Percentiles rank a stretch among this genome's conserved stretches.
phyloP scores from a whole-genome alignment of 192 early-diverging fungal genomes.

The Rhizophagus clarus region DNA sequence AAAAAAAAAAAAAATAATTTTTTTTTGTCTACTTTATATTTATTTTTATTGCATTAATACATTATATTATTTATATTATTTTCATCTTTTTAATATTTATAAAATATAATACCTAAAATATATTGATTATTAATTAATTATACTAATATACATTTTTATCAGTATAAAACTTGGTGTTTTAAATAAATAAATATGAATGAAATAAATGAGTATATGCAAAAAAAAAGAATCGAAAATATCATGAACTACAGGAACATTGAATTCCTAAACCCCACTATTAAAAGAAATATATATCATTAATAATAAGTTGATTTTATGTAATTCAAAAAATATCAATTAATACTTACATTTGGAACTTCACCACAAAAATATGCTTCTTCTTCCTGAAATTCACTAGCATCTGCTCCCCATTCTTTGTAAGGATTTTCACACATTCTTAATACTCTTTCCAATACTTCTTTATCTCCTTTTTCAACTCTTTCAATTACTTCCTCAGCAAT shows the following conservation, averaged over 20 bases:
- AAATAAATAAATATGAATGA: too few species aligned
- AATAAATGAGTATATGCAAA: not conserved
- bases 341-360: not conserved
- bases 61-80: too few species aligned
- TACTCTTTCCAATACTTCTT: conserved; percentile 39
- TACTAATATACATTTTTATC: too few species aligned
- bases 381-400: not conserved
- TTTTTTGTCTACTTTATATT: too few species aligned
- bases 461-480: conserved; percentile 46
- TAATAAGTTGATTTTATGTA: not conserved
- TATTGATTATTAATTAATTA: too few species aligned
- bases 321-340: not conserved
- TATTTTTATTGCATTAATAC: too few species aligned
- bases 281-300: not conserved
- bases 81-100: too few species aligned
- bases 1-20: too few species aligned
- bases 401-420: conserved; percentile 31
- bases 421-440: conserved; percentile 34
- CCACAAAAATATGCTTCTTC: not conserved
- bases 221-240: not conserved
- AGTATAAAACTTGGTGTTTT: too few species aligned
- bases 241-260: not conserved
- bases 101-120: too few species aligned
- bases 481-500: conserved; percentile 69
- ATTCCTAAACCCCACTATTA: not conserved